phyloP scores from a whole-genome alignment of 768 basidiomycete genomes.

The Boletus bicolor region DNA sequence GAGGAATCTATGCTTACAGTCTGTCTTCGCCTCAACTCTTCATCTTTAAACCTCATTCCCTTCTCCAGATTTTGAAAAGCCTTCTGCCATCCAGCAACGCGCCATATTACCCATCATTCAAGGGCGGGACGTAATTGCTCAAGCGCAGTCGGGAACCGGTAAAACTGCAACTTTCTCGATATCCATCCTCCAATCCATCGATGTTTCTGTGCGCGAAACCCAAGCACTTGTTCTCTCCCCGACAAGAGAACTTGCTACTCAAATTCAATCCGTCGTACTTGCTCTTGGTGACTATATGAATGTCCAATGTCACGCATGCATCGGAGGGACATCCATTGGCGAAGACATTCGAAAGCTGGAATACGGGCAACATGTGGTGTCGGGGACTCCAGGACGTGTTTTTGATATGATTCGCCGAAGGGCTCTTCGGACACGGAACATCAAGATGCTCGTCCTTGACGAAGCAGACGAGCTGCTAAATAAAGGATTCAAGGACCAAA shows the following conservation, averaged over 20 bases:
- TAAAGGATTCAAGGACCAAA: slow-evolving; percentile 99
- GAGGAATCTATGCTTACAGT: slow-evolving; percentile 99
- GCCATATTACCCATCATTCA: slow-evolving; percentile 95
- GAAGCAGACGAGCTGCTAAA: slow-evolving; percentile 96
- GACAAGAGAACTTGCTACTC: slow-evolving; percentile 98
- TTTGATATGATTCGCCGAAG: slow-evolving; percentile 98
- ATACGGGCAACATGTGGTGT: slow-evolving; percentile 96
- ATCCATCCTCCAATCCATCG: slow-evolving; percentile 96
- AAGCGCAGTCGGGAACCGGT: slow-evolving; percentile 98
- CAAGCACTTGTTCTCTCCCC: slow-evolving; percentile 96
- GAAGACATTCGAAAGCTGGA: slow-evolving; percentile 98
- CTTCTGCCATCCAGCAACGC: slow-evolving; percentile 97
- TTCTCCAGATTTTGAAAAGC: slow-evolving; percentile 85
- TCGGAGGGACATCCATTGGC: slow-evolving; percentile 94
- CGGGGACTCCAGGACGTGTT: slow-evolving; percentile 95
- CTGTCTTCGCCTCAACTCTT: slow-evolving; percentile 24
- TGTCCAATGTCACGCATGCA: slow-evolving; percentile 97
- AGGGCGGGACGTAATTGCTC: slow-evolving; percentile 97
- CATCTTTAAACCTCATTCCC: slow-evolving; percentile 2
- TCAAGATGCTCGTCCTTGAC: slow-evolving; percentile 96
- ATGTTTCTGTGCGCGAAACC: slow-evolving; percentile 89
- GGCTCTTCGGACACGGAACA: slow-evolving; percentile 89
- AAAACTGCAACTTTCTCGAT: slow-evolving; percentile 99
- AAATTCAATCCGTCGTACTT: slow-evolving; percentile 95
- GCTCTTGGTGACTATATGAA: slow-evolving; percentile 99